Percentiles rank a stretch among this genome's conserved stretches.
phyloP scores from a whole-genome alignment of 257 asterid species.

The Solanum gracilifrons region DNA sequence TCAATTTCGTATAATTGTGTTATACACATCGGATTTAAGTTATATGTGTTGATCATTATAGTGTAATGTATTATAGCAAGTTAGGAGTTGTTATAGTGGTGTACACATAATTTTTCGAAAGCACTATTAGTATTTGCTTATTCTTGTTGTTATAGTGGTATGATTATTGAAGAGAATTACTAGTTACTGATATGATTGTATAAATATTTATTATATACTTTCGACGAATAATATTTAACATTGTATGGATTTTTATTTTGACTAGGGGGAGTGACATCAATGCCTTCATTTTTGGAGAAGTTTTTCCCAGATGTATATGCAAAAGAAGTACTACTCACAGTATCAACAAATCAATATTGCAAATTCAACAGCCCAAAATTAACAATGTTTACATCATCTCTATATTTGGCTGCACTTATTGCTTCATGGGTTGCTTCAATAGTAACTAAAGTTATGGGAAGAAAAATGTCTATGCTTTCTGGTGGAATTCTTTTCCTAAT shows the following conservation, averaged over 20 bases:
- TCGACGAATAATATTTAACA: background rate
- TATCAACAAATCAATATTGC: conserved; percentile 65
- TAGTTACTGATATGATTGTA: background rate
- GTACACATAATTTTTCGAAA: background rate
- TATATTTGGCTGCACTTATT: conserved; percentile 63
- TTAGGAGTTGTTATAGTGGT: background rate
- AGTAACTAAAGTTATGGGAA: conserved; percentile 53
- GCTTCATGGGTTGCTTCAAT: conserved; percentile 53
- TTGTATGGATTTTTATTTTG: background rate
- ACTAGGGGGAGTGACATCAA: conserved; percentile 78
- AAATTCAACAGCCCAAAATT: conserved; percentile 58
- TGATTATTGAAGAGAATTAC: too few species aligned
- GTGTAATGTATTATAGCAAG: too few species aligned
- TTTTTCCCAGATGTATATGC: conserved; percentile 52
- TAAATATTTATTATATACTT: background rate
- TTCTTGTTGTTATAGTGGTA: too few species aligned
- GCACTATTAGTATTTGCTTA: background rate
- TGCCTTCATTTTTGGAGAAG: conserved; percentile 52
- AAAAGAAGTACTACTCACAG: conserved; percentile 27
- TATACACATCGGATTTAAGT: background rate
- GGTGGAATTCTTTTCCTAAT: conserved; percentile 59
- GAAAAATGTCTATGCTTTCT: conserved; percentile 59
- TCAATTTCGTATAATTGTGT: background rate
- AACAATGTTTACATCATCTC: conserved; percentile 73
- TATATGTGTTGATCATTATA: background rate